Conservation (phyloP, 129 eudicot species). For the Helianthus tuberosus region DNA sequence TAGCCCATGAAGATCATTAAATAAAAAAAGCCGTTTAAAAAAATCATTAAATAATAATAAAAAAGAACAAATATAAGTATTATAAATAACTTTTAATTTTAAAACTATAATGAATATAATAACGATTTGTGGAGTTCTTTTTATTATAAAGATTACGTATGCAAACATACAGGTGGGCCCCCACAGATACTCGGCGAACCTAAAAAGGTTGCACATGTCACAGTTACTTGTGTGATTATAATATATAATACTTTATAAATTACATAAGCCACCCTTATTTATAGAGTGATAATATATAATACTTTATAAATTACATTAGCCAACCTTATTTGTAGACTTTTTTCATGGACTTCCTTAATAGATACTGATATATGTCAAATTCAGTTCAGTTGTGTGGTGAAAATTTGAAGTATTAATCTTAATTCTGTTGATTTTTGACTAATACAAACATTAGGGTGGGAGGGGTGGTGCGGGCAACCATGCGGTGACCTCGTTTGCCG, state of each 20-base stretch:
- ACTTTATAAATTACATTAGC: neutral
- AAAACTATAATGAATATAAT: too few relatives aligned
- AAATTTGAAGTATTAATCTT: neutral
- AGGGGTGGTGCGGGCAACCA: too few relatives aligned
- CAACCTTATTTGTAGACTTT: neutral
- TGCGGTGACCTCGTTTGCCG: too few relatives aligned
- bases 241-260: neutral
- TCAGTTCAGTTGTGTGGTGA: neutral
- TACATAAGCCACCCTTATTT: neutral
- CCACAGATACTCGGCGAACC: conserved; percentile 8
- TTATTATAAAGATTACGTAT: too few relatives aligned
- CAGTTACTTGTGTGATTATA: neutral
- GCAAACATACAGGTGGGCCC: too few relatives aligned
- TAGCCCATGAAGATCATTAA: too few relatives aligned
- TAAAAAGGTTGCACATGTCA: conserved; percentile 15
- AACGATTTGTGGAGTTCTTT: neutral
- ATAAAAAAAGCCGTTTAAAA: too few relatives aligned
- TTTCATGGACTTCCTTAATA: neutral
- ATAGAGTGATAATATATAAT: neutral
- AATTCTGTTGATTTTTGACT: neutral
- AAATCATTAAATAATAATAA: too few relatives aligned
- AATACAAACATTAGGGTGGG: neutral
- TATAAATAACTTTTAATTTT: too few relatives aligned
- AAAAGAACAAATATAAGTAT: too few relatives aligned
- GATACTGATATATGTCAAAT: neutral